Base-by-base conservation (phyloP, 2,329 filamentous ascomycete species). In the Aspergillus persii region DNA sequence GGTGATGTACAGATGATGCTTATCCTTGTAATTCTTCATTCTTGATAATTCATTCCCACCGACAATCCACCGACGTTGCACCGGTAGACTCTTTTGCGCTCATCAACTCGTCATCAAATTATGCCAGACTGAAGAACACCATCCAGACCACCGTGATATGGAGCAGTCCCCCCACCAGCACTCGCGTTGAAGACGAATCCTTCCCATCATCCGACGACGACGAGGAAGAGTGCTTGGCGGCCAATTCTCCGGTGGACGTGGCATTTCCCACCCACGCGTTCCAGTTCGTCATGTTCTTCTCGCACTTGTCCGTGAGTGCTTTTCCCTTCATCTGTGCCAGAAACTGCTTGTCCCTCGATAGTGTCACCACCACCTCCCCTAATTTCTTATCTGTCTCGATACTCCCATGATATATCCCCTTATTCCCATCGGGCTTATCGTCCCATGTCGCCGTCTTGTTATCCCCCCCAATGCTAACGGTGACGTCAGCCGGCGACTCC, bases 191-290 rank as follows among this genome's bases (percentile, higher is more conserved):
- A 18, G 47, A 50, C 27, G 57, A 58, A 4, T 58, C 56, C 6
- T 54, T 31, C 11, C 23, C 36, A 3, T 46, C 53, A 6, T n/a
- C 44, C 2, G 54, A 47, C 1, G 53, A 54, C 2, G 54, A 53
- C 15, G 58, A 54, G 36, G 33, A 54, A 31, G 33, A 41, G 48
- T 39, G 39, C 36, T 26, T 33, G 18, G 41, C 39, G 15, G 44
- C 18, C 44, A 52, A 44, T 18, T 33, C 31, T 2, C n/a, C 55
- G 23, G 57, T 56, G 3, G 60, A 51, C 8, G 59, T 63, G 2
- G 61, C 61, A 54, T 60, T 68, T n/a, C 71, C 72, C 9, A 77
- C 74, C 68, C 69, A 75, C 4, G 75, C 69, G 64, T 77, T 77
- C 62, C 66, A 76, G 63, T 77, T 77, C 12, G 66, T 65, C 50